Base-by-base conservation (phyloP, 208 protist genomes). In the Eutreptiella sp. region DNA sequence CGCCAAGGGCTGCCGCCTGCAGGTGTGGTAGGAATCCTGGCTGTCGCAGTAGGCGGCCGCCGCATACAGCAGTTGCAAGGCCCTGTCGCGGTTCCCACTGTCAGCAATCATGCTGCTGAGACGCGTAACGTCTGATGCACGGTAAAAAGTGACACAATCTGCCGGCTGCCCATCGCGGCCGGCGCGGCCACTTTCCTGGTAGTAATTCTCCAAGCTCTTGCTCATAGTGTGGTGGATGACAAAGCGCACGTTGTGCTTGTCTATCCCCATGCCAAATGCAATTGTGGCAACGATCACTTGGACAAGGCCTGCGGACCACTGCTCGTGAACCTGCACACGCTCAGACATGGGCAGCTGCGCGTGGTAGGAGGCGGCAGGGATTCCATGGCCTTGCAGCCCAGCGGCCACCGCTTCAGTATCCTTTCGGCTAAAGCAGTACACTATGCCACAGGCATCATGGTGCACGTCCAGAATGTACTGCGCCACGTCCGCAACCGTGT, bases 211-310 rank as follows among this genome's bases (percentile, higher is more conserved):
- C n/a, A 92, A 43, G 3, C 62, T 80, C 48, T 93, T 92, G 7
- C 83, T 77, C 11, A 90, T 46, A 16, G 58, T 50, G 50, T 80
- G 59, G 72, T 92, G 86, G 26, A 92, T 69, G 14, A 91, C 83
- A 54, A 78, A 87, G 9, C 85, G 61, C 11, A 90, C 85, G 35
- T 90, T 68, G 2, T 62, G 61, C 33, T 87, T 87, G 36, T 87
- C 72, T 24, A 87, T 84, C 2, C 77, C 83, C 81, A 91, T 89
- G 28, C 84, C 85, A 59, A 91, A 92, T 24, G 85, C 85, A 38
- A 88, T 81, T 0, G 85, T 91, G 5, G 83, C 81, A 9, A 73
- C 64, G 3, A 92, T 75, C 45, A 92, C 53, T 1, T 65, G 32
- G 3, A 82, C 31, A 4, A 58, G 32, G 19, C 77, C 81, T 1